These are phyloP conservation scores for Tetratostichococcus sp. DNA, from an alignment of 139 green algal genomes.

Conservation along the genomic window DNA sequence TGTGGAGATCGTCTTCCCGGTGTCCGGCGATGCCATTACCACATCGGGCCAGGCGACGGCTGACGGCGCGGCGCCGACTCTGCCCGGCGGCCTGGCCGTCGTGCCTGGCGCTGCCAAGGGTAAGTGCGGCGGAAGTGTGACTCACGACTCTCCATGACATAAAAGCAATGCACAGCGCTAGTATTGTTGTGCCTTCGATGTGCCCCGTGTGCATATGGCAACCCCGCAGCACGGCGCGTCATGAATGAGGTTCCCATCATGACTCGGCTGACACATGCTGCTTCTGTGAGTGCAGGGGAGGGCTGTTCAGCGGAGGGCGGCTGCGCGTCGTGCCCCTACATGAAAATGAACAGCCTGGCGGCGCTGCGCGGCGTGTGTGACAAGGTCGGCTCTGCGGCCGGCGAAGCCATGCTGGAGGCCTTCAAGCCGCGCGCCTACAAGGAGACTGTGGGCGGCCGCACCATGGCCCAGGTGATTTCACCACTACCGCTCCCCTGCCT, in stretches of 20 bases:
- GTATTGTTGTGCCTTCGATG: neutral
- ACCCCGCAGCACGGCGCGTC: no score
- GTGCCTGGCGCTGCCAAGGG: conserved; percentile 48
- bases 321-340: conserved; percentile 96
- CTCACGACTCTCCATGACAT: no score
- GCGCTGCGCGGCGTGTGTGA: conserved; percentile 54
- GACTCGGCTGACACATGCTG: no score
- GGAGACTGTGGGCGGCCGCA: conserved; percentile 57
- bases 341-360: conserved; percentile 91
- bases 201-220: no score
- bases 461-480: conserved; percentile 53
- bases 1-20: conserved; percentile 97
- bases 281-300: conserved; percentile 58
- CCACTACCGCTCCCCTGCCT: conserved; percentile 34
- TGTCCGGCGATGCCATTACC: conserved; percentile 77
- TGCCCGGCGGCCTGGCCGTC: conserved; percentile 65
- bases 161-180: no score
- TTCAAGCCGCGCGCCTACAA: conserved; percentile 68
- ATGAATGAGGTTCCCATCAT: no score
- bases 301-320: conserved; percentile 89
- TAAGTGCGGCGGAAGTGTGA: no score
- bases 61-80: conserved; percentile 3
- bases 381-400: conserved; percentile 37
- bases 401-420: conserved; percentile 59
- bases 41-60: conserved; percentile 18